Conservation (phyloP, 495 filamentous ascomycete genomes). For the Xylaria telfairii region DNA sequence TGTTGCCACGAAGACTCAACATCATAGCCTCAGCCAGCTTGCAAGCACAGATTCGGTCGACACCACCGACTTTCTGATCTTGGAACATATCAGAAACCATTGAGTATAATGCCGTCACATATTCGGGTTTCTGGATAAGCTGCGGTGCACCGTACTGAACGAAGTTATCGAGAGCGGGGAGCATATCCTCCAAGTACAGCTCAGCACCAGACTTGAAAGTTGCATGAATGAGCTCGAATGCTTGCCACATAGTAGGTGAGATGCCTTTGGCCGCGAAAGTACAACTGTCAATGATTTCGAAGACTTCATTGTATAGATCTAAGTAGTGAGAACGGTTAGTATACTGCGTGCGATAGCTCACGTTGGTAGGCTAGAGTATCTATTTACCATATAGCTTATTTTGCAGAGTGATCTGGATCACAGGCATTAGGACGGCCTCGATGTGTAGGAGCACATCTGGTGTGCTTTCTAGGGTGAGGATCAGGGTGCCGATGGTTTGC, state of each 20-base stretch:
- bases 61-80: constrained; percentile 89
- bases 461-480: constrained; percentile 94
- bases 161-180: constrained; percentile 96
- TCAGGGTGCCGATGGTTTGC: constrained; percentile 96
- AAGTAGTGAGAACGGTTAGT: constrained; percentile 2
- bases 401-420: constrained; percentile 92
- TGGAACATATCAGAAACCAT: constrained; percentile 74
- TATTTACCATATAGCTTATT: constrained; percentile 86
- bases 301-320: constrained; percentile 96
- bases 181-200: constrained; percentile 98
- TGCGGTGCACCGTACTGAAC: constrained; percentile 85
- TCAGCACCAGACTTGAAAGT: constrained; percentile 98
- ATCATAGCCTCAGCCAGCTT: constrained; percentile 97
- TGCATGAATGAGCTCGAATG: constrained; percentile 93
- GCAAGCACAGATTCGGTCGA: constrained; percentile 98
- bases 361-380: background rate
- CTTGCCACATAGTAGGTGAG: constrained; percentile 96
- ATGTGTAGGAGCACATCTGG: constrained; percentile 93
- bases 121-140: constrained; percentile 80
- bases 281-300: constrained; percentile 99
- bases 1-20: constrained; percentile 89
- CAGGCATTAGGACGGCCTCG: constrained; percentile 94
- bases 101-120: constrained; percentile 82
- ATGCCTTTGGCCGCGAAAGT: constrained; percentile 98
- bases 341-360: background rate